Conservation (phyloP, 1,139 yeast genomes). For the Candida sanyaensis region DNA sequence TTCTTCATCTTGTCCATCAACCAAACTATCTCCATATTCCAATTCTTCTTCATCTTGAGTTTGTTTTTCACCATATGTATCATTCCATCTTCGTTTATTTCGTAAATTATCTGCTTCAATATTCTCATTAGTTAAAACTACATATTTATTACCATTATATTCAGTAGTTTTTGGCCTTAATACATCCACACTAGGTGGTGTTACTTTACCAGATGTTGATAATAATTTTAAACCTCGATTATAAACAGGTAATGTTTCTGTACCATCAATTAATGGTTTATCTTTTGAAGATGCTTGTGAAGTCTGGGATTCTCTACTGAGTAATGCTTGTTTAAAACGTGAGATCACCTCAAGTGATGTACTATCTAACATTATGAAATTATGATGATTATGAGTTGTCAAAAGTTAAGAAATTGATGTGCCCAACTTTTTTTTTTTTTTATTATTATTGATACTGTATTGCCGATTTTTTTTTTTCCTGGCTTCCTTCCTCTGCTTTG, state of each 20-base stretch:
- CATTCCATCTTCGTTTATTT: conserved; percentile 41
- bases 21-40: conserved; percentile 22
- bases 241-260: conserved; percentile 19
- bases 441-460: too few relatives aligned
- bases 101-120: conserved; percentile 29
- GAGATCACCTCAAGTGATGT: conserved; percentile 42
- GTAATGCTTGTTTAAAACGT: conserved; percentile 41
- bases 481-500: too few relatives aligned
- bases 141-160: conserved; percentile 41
- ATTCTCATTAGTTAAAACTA: conserved; percentile 39
- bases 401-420: too few relatives aligned
- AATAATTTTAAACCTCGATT: conserved; percentile 41
- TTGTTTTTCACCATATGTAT: conserved; percentile 20
- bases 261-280: conserved; percentile 6
- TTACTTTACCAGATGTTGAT: conserved; percentile 8
- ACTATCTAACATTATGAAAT: conserved; percentile 34
- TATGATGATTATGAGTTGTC: too few relatives aligned
- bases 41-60: conserved; percentile 16
- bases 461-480: too few relatives aligned
- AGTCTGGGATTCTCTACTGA: conserved; percentile 15
- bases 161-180: conserved; percentile 41
- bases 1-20: conserved; percentile 23
- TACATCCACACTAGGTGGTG: conserved; percentile 19
- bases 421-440: too few relatives aligned
- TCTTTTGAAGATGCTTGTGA: conserved; percentile 1